These are phyloP conservation scores for Phytophthora pseudosyringae DNA, from an alignment of 352 stramenopile genomes.

Conservation along the genomic window DNA sequence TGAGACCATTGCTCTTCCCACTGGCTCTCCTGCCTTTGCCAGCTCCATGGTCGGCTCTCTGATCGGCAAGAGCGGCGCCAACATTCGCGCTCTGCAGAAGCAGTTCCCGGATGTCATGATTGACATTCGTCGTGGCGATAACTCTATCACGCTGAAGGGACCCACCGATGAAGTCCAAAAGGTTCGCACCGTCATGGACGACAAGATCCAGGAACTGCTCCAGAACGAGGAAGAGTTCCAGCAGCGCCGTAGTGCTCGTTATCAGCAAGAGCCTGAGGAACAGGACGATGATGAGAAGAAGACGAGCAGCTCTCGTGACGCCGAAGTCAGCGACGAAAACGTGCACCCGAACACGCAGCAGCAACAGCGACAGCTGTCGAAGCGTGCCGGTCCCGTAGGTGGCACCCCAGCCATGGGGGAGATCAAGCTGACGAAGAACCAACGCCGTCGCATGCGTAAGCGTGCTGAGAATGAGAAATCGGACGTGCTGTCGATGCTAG, in stretches of 20 bases:
- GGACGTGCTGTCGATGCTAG: slow-evolving; percentile 69
- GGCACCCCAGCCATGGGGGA: slow-evolving; percentile 40
- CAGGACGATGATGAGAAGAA: slow-evolving; percentile 32
- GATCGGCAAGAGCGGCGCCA: slow-evolving; percentile 82
- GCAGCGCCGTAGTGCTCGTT: slow-evolving; percentile 33
- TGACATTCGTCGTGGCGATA: slow-evolving; percentile 62
- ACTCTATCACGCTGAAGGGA: slow-evolving; percentile 64
- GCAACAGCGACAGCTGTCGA: slow-evolving; percentile 16
- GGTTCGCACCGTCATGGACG: slow-evolving; percentile 69
- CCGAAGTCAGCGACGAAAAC: slow-evolving; percentile 44
- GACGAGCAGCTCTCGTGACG: slow-evolving; percentile 14
- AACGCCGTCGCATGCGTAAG: slow-evolving; percentile 80
- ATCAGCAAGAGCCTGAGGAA: slow-evolving; percentile 48
- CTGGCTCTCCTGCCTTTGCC: slow-evolving; percentile 37
- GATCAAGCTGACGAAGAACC: slow-evolving; percentile 79
- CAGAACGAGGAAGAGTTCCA: slow-evolving; percentile 59
- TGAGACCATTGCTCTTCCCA: slow-evolving; percentile 56
- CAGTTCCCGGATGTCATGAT: slow-evolving; percentile 67
- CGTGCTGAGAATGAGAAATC: slow-evolving; percentile 79
- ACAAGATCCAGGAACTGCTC: slow-evolving; percentile 74
- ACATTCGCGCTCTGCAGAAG: slow-evolving; percentile 75
- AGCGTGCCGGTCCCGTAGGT: slow-evolving; percentile 42
- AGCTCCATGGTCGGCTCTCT: slow-evolving; percentile 70
- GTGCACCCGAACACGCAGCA: slow-evolving; percentile 27
- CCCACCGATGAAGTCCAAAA: slow-evolving; percentile 53